Conservation (phyloP, 2,329 filamentous ascomycete species). For the Calonectria crousiana region DNA sequence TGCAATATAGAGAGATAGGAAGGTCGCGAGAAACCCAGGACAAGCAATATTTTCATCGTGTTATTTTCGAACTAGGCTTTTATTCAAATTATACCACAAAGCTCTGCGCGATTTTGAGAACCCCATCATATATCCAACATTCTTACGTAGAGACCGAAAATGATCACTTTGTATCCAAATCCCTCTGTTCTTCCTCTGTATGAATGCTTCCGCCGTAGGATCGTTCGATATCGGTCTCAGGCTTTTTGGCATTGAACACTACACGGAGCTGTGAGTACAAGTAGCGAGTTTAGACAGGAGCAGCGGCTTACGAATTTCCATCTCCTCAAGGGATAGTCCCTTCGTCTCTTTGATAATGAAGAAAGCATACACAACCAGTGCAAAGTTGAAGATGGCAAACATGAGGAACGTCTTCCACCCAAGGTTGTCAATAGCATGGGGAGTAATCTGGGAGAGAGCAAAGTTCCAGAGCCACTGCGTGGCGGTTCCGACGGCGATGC, state of each 20-base stretch:
- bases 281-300: background rate
- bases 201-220: conserved; percentile 12
- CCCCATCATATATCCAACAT: background rate
- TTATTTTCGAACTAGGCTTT: background rate
- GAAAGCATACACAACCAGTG: conserved; percentile 57
- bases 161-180: background rate
- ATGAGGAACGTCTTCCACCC: conserved; percentile 63
- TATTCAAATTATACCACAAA: background rate
- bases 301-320: conserved; percentile 35
- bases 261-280: background rate
- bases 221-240: conserved; percentile 28
- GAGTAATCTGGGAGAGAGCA: conserved; percentile 60
- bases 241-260: conserved; percentile 40
- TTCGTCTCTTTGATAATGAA: conserved; percentile 56
- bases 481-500: conserved; percentile 61
- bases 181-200: conserved; percentile 16
- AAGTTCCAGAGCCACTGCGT: conserved; percentile 67
- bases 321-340: conserved; percentile 42
- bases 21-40: background rate
- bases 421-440: conserved; percentile 59
- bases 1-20: background rate
- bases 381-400: conserved; percentile 62
- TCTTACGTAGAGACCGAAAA: background rate
- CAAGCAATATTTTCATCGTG: background rate
- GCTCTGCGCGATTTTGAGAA: background rate